Base-by-base conservation (phyloP, 2,329 filamentous ascomycete genomes). In the Scortechinia acanthostroma region DNA sequence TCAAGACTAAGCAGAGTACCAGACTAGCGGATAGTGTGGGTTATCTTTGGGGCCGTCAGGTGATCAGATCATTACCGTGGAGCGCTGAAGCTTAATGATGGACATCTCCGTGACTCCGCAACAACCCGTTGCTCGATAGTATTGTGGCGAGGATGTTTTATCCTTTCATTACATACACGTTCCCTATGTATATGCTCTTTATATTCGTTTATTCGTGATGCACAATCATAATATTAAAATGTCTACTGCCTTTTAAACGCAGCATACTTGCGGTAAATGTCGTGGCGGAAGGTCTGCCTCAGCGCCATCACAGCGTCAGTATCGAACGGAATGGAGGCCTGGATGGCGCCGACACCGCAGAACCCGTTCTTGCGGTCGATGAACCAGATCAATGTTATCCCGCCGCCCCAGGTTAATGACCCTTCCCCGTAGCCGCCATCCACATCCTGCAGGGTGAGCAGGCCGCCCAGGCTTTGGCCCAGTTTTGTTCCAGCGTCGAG, bases 351-450 rank as follows among this genome's bases (percentile, higher is more conserved):
- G 2, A 71, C 45, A 14, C 64, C 68, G 43, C 66, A 71, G 3
- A 73, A 48, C 14, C 63, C 61, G 48, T 69, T 71, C 56, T 66
- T 65, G 1, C 68, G 66, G 51, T 73, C 70, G 45, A 73, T 59
- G 17, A 74, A 74, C 71, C 70, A 75, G 2, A 60, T 43, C 19
- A 71, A 50, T 1, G 68, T 71, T 49, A 66, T 28, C 0, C 69
- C 68, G 2, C 71, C 71, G 4, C 66, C 69, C 70, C 69, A 73
- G 2, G 59, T 63, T 45, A 73, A 52, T 0, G 69, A 72, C 1
- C 55, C 48, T 25, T 62, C 58, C 3, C 68, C 66, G 40, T 69
- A 69, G 60, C 68, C 69, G 3, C 65, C 64, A 2, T 68, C 58
- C 2, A 62, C 49, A 47, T 68, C 64, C 43, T 71, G 52, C 22